Conservation (phyloP, 352 stramenopile genomes). For the Globisporangium sylvaticum region DNA sequence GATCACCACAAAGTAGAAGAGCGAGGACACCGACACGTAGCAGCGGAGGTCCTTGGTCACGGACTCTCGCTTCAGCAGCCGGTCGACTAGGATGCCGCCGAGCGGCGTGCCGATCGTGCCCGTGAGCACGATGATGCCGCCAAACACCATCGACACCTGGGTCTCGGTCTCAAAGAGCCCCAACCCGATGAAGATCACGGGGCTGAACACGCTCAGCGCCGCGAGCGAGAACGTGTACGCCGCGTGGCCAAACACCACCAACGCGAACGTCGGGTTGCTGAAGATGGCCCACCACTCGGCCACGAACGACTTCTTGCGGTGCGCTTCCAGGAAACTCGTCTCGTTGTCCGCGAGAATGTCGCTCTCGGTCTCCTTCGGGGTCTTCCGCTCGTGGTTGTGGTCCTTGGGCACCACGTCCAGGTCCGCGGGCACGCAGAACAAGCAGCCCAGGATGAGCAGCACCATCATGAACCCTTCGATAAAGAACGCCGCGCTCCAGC, state of each 20-base stretch:
- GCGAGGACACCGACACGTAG: slow-evolving; percentile 52
- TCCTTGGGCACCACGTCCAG: slow-evolving; percentile 50
- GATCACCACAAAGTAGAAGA: slow-evolving; percentile 64
- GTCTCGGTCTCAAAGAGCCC: slow-evolving; percentile 86
- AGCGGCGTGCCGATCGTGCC: slow-evolving; percentile 87
- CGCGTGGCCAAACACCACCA: slow-evolving; percentile 79
- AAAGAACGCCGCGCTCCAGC: too few relatives aligned
- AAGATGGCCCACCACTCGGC: slow-evolving; percentile 67
- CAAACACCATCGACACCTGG: slow-evolving; percentile 84
- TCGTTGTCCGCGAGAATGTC: slow-evolving; percentile 21
- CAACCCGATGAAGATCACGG: slow-evolving; percentile 86
- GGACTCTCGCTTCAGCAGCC: slow-evolving; percentile 31
- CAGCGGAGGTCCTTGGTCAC: slow-evolving; percentile 35
- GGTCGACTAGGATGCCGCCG: slow-evolving; percentile 78
- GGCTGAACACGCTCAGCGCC: slow-evolving; percentile 84
- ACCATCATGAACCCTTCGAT: too few relatives aligned
- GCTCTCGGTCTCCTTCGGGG: slow-evolving; percentile 8
- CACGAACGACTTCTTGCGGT: slow-evolving; percentile 38
- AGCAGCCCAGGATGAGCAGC: slow-evolving; percentile 68
- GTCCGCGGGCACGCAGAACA: slow-evolving; percentile 53
- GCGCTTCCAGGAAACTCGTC: slow-evolving; percentile 28
- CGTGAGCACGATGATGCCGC: slow-evolving; percentile 70
- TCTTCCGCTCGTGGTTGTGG: slow-evolving; percentile 21
- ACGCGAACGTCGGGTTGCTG: slow-evolving; percentile 64
- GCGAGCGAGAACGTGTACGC: slow-evolving; percentile 87